Evolutionary conservation across 257 asterid species (phyloP).

Genomic region (Solanum paucissectum): DNA sequence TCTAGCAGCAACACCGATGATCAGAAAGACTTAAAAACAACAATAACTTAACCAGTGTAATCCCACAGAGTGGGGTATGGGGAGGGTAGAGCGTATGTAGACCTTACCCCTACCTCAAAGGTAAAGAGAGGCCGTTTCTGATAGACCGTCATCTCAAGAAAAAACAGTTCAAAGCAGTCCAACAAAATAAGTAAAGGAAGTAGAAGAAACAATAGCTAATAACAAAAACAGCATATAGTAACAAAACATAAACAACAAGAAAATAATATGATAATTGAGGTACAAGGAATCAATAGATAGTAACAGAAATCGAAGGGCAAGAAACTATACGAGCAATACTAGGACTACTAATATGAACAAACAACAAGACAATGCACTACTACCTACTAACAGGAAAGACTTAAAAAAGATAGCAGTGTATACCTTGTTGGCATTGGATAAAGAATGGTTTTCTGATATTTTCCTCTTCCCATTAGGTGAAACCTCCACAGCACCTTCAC

Average conservation of each 20-base stretch:
- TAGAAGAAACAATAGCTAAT: not conserved
- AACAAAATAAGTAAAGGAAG: not conserved
- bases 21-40: not conserved
- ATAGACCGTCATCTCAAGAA: not conserved
- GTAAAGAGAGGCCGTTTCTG: not conserved
- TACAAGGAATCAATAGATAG: not conserved
- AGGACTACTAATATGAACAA: not conserved
- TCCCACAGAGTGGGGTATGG: not conserved
- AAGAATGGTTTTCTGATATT: conserved; percentile 30
- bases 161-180: not conserved
- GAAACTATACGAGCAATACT: not conserved
- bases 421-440: conserved; percentile 27
- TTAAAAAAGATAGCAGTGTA: not conserved
- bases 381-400: not conserved
- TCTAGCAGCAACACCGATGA: not conserved
- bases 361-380: not conserved
- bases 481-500: conserved; percentile 22
- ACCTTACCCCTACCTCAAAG: not conserved
- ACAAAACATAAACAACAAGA: not conserved
- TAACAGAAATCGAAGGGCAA: not conserved
- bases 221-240: not conserved
- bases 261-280: not conserved
- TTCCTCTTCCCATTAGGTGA: conserved; percentile 58
- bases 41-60: not conserved
- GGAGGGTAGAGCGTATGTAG: not conserved